A percentile compares a stretch with the other conserved stretches of the same genome.
Evolutionary conservation across 306 rosid genomes (phyloP).

Genomic region (Fragaria ananassa): DNA sequence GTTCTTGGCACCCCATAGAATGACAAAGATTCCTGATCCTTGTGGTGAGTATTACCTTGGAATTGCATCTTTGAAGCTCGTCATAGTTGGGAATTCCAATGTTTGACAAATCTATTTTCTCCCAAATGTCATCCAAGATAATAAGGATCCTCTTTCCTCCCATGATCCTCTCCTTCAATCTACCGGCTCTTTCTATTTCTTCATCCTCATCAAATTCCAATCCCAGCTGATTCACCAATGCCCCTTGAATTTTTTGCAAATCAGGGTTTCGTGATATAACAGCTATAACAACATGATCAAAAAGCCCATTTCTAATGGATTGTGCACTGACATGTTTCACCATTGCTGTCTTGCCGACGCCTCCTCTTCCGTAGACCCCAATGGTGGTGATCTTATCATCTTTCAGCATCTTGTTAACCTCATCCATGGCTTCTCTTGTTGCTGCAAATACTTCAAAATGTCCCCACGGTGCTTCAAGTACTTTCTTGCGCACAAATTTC

Average conservation of each 20-base stretch:
- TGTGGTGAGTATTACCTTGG: conserved; percentile 19
- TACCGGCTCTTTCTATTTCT: background rate
- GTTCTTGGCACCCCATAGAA: conserved; percentile 4
- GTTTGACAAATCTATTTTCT: background rate
- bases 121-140: conserved; percentile 27
- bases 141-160: conserved; percentile 7
- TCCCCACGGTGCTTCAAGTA: background rate
- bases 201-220: background rate
- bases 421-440: background rate
- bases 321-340: background rate
- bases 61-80: background rate
- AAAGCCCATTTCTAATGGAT: background rate
- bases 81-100: conserved; percentile 10
- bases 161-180: background rate
- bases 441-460: background rate
- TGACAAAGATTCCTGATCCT: background rate
- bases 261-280: background rate
- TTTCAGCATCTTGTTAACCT: background rate
- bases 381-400: background rate
- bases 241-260: background rate
- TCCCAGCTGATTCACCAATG: background rate
- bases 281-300: background rate
- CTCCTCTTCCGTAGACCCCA: background rate
- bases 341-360: background rate
- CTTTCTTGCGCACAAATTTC: background rate